phyloP scores from a whole-genome alignment of 2,329 filamentous ascomycete genomes.

The Ophiosphaerella herpotricha region DNA sequence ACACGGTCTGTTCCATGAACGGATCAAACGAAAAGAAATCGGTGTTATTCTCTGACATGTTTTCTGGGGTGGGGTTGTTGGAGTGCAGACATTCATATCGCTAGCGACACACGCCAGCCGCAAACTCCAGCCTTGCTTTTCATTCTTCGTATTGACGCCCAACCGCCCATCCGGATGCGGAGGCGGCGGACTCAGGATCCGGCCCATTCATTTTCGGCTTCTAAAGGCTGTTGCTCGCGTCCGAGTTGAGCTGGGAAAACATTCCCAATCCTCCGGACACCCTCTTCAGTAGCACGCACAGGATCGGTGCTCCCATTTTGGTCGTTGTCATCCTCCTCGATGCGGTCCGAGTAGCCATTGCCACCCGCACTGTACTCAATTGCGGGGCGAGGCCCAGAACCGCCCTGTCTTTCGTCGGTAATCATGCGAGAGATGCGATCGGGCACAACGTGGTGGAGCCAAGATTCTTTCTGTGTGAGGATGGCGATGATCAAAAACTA shows the following conservation, averaged over 20 bases:
- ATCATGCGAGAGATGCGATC: slow-evolving; percentile 40
- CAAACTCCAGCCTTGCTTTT: no score
- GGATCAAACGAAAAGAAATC: no score
- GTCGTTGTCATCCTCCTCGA: slow-evolving; percentile 31
- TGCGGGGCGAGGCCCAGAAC: slow-evolving; percentile 22
- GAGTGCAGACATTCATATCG: no score
- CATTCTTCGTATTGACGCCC: no score
- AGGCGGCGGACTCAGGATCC: slow-evolving; percentile 5
- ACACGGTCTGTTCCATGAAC: no score
- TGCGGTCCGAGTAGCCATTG: slow-evolving; percentile 35
- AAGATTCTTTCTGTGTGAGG: slow-evolving; percentile 36
- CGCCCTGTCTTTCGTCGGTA: slow-evolving; percentile 33
- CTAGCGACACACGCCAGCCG: no score
- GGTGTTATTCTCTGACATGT: no score
- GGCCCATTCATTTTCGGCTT: slow-evolving; percentile 35
- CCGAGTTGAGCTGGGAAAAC: slow-evolving; percentile 20
- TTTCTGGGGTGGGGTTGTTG: no score
- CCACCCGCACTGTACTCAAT: slow-evolving; percentile 39
- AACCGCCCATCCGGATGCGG: no score
- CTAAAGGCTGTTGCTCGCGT: slow-evolving; percentile 19
- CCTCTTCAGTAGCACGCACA: slow-evolving; percentile 25
- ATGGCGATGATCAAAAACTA: slow-evolving; percentile 39
- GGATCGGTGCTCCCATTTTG: slow-evolving; percentile 15
- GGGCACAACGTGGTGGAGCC: slow-evolving; percentile 37
- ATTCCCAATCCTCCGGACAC: slow-evolving; percentile 20